A percentile compares a stretch with the other conserved stretches of the same genome.
These are phyloP conservation scores for Citrullus colocynthis DNA, from an alignment of 306 rosid genomes.

Conservation along the genomic window DNA sequence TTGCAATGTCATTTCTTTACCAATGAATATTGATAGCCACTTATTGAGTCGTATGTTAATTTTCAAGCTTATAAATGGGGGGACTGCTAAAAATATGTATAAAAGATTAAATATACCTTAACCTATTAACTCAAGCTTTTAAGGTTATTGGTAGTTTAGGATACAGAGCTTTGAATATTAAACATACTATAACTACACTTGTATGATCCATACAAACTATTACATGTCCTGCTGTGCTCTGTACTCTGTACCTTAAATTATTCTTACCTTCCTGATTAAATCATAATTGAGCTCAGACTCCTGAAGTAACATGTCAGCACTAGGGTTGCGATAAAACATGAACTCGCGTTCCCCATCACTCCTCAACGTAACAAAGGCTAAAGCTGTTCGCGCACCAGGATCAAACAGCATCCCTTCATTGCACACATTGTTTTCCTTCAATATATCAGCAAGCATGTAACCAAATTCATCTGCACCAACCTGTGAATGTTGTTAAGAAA, in stretches of 20 bases:
- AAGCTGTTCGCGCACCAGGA: constrained; percentile 90
- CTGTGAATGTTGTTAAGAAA: constrained; percentile 24
- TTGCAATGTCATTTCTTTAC: not conserved
- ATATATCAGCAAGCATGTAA: constrained; percentile 83
- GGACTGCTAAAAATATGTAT: not conserved
- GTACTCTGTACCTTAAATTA: not conserved
- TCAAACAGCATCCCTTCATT: constrained; percentile 78
- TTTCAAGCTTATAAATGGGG: not conserved
- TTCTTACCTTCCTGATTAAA: constrained; percentile 60
- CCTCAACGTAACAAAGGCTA: constrained; percentile 87
- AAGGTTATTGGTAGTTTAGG: not conserved
- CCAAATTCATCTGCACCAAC: constrained; percentile 98
- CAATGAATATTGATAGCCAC: not conserved
- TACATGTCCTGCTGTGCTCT: not conserved
- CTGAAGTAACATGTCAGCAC: constrained; percentile 91
- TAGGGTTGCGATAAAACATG: constrained; percentile 98
- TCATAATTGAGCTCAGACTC: constrained; percentile 69
- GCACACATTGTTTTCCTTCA: constrained; percentile 80
- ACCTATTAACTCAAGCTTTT: not conserved
- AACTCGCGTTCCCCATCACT: constrained; percentile 90
- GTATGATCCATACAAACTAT: not conserved
- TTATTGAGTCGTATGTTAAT: not conserved
- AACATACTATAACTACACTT: not conserved
- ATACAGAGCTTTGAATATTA: not conserved
- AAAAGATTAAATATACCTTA: not conserved